A percentile compares a stretch with the other conserved stretches of the same genome.
phyloP scores from a whole-genome alignment of 192 early-diverging fungal species.

The Paraglomus brasilianum region DNA sequence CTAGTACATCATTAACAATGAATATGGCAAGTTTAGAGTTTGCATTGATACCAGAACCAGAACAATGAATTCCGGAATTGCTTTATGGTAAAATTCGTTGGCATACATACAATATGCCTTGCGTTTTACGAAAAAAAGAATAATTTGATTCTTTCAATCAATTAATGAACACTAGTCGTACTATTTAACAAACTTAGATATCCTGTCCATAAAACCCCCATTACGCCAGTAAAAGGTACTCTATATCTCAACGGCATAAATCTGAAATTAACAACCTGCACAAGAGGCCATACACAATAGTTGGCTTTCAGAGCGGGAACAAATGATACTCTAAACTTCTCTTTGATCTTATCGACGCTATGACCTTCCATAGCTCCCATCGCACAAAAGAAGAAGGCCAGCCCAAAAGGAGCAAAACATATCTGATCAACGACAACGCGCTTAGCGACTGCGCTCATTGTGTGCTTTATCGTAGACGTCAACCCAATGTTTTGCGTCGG shows the following conservation, averaged over 20 bases:
- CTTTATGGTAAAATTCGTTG: neutral
- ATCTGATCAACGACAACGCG: constrained; percentile 55
- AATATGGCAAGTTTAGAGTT: no score
- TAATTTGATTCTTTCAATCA: neutral
- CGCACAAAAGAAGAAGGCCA: constrained; percentile 60
- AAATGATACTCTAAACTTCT: constrained; percentile 59
- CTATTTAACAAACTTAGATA: constrained; percentile 72
- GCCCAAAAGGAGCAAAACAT: constrained; percentile 67
- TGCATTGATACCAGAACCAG: neutral
- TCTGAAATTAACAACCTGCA: constrained; percentile 71
- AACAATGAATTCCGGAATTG: neutral
- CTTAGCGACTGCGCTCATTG: constrained; percentile 31
- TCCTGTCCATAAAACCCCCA: constrained; percentile 75
- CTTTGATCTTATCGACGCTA: constrained; percentile 48
- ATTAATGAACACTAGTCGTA: constrained; percentile 9
- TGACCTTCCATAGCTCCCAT: constrained; percentile 64
- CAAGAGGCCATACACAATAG: constrained; percentile 72
- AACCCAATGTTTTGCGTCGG: constrained; percentile 2
- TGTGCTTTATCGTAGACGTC: neutral
- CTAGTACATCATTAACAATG: neutral
- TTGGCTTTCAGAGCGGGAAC: constrained; percentile 62
- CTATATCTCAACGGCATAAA: constrained; percentile 65
- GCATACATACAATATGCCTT: neutral
- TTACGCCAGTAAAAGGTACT: constrained; percentile 67
- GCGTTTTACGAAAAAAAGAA: neutral